Evolutionary conservation across 108 stramenopile species (phyloP), one percentile per base, ranked within the genome.

Genomic region (Nitzschia sp.): DNA sequence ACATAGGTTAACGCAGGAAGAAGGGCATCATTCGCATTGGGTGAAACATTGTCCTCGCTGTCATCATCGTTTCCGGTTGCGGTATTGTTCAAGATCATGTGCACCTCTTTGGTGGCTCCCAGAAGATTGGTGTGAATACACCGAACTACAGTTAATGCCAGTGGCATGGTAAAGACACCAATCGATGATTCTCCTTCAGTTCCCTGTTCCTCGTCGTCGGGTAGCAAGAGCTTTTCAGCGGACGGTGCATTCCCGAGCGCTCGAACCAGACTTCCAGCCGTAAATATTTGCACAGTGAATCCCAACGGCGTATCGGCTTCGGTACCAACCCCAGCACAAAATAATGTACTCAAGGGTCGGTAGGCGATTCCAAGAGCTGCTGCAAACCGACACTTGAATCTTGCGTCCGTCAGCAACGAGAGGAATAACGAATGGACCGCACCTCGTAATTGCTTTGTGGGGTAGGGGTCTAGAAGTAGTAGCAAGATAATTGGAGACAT

Each of bases 201-300:
- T 21, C 21, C 36, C 16, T 60, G 47, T 33, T 52, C 73, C 3
- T 36, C 58, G 58, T 84, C 79, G 63, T 94, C 93, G 17, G 85
- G 79, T 29, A 80, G 71, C 44, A 94, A 75, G 15, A 94, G 74
- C 53, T 87, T 74, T 55, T 80, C 79, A 1, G 82, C 84, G 11
- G 86, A 89, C 55, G 84, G 72, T 31, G 75, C 63, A 75, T 82
- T 87, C 36, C 93, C 88, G 25, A 94, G 77, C 1, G 93, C 90
- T 41, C 82, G 83, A 5, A 96, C 87, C 31, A 96, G 70, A 82
- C 92, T 93, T 48, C 88, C 90, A 13, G 90, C 90, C 2, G 94
- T 96, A 65, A 96, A 93, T 52, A 96, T 83, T 77, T 96, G 94
- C 21, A 95, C 94, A 11, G 89, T 91, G 74, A 95, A 95, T 69